Evolutionary conservation across 257 asterid genomes (phyloP).

Genomic region (Misopates orontium): DNA sequence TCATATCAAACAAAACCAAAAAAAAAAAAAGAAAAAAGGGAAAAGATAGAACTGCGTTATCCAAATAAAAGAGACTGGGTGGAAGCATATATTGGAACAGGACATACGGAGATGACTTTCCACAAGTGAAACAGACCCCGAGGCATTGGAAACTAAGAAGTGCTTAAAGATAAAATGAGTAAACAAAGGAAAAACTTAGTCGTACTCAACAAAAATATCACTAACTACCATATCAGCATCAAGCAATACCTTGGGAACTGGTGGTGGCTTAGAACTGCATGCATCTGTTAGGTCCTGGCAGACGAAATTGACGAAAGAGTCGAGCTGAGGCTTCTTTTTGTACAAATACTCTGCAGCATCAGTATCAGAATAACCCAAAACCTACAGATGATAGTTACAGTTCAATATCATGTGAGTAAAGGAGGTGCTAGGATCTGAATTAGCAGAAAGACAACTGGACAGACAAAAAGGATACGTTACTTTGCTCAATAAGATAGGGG

Average conservation of each 20-base stretch:
- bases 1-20: background rate
- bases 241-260: conserved; percentile 83
- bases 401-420: background rate
- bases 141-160: background rate
- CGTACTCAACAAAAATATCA: background rate
- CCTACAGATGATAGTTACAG: conserved; percentile 55
- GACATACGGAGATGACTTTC: background rate
- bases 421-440: conserved; percentile 1
- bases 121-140: background rate
- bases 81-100: too few relatives aligned
- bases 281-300: conserved; percentile 90
- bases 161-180: background rate
- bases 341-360: conserved; percentile 91
- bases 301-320: conserved; percentile 57
- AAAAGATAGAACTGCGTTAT: too few relatives aligned
- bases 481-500: conserved; percentile 11
- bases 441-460: background rate
- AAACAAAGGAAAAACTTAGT: background rate
- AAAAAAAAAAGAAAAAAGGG: background rate
- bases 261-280: conserved; percentile 79
- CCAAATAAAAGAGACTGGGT: too few relatives aligned
- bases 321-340: conserved; percentile 58
- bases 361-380: conserved; percentile 90
- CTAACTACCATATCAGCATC: conserved; percentile 3
- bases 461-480: background rate